Conservation (phyloP, 2,329 filamentous ascomycete genomes). For the Tolypocladium sp. region DNA sequence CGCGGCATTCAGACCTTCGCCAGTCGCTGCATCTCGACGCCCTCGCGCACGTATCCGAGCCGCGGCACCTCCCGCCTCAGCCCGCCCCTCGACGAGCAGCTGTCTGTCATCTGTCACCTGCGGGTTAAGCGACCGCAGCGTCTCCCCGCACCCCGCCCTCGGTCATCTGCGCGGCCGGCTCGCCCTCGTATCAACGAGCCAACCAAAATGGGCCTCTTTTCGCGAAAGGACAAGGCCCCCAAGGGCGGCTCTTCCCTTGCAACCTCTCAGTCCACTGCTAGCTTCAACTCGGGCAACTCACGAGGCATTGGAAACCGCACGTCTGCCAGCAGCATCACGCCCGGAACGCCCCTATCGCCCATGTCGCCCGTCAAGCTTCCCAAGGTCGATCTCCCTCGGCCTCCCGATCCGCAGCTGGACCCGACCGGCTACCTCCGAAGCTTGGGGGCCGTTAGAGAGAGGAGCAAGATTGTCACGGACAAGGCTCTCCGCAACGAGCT, state of each 20-base stretch:
- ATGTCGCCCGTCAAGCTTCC: conserved; percentile 49
- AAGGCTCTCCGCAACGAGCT: conserved; percentile 71
- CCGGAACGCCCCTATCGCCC: conserved; percentile 39
- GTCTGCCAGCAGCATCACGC: conserved; percentile 38
- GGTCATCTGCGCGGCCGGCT: conserved; percentile 6
- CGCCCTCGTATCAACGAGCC: conserved; percentile 3
- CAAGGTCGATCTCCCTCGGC: conserved; percentile 71
- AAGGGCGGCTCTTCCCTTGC: conserved; percentile 32
- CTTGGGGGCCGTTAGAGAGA: conserved; percentile 77
- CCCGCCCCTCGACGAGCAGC: background rate
- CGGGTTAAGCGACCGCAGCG: conserved; percentile 2
- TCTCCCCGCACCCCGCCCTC: conserved; percentile 11
- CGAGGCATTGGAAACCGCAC: conserved; percentile 39
- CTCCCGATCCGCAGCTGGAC: conserved; percentile 80
- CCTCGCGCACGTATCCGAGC: background rate
- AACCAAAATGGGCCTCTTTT: conserved; percentile 44
- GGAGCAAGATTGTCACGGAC: conserved; percentile 62
- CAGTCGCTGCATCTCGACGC: background rate
- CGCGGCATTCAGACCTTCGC: background rate
- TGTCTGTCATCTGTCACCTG: conserved; percentile 4
- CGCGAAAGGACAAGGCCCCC: conserved; percentile 41
- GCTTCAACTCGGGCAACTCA: conserved; percentile 41
- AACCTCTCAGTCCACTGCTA: conserved; percentile 38
- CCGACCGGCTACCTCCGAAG: conserved; percentile 87
- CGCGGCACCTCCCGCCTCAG: background rate